Conservation (phyloP, 805 yeast genomes). For the Metschnikowia cubensis region DNA sequence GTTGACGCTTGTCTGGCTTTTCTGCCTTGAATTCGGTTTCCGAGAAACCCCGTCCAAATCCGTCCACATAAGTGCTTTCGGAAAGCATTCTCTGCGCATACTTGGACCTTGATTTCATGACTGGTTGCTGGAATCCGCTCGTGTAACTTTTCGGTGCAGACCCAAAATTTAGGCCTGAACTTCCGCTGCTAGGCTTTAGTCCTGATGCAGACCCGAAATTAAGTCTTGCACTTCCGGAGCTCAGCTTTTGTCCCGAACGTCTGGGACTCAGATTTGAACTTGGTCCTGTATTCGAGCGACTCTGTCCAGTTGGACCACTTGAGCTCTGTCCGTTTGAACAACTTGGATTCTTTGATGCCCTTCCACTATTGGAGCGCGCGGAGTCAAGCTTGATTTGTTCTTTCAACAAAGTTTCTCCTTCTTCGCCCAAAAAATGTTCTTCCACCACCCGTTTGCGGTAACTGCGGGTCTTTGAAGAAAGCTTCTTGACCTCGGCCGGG, state of each 20-base stretch:
- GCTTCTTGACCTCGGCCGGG: neutral
- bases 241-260: no score
- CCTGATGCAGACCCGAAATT: neutral
- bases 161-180: neutral
- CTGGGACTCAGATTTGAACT: neutral
- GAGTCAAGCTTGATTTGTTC: conserved; percentile 2
- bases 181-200: neutral
- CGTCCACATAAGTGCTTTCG: neutral
- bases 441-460: neutral
- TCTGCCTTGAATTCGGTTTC: neutral
- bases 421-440: conserved; percentile 6
- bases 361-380: neutral
- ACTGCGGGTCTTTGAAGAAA: neutral
- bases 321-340: no score
- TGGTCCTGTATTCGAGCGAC: neutral
- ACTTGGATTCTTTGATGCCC: neutral
- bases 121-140: neutral
- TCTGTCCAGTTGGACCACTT: no score
- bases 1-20: neutral
- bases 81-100: neutral
- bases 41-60: neutral
- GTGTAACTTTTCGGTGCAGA: neutral
- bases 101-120: neutral
- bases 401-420: conserved; percentile 10
- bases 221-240: neutral